Evolutionary conservation across 2,329 filamentous ascomycete genomes (phyloP).

Genomic region (Penicillium sp.): DNA sequence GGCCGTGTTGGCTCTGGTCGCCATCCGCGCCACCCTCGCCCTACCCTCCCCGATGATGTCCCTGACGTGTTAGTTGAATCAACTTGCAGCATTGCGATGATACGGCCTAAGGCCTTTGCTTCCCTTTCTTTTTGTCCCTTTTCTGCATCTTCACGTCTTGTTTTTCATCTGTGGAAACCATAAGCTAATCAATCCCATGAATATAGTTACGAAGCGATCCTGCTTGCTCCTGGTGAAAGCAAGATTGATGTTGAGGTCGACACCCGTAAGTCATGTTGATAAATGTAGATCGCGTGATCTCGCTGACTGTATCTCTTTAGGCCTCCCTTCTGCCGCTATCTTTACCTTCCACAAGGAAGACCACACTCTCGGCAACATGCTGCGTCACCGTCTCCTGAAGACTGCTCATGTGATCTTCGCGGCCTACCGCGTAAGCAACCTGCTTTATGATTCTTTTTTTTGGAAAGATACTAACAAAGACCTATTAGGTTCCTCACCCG

Average conservation of each 20-base stretch:
- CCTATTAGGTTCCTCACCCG: slow-evolving; percentile 43
- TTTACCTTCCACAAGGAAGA: slow-evolving; percentile 97
- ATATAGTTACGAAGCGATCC: slow-evolving; percentile 84
- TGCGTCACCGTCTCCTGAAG: slow-evolving; percentile 80
- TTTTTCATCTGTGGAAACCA: not conserved
- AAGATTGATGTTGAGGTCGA: slow-evolving; percentile 88
- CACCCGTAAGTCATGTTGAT: slow-evolving; percentile 65
- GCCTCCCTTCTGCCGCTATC: slow-evolving; percentile 90
- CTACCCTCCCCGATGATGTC: slow-evolving; percentile 10
- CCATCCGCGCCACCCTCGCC: not conserved
- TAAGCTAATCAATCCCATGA: slow-evolving; percentile 3
- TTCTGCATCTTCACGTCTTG: not conserved
- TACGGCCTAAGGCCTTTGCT: not conserved
- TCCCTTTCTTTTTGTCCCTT: not conserved
- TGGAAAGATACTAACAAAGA: not conserved
- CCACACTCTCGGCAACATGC: slow-evolving; percentile 88
- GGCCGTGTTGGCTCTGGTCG: slow-evolving; percentile 5
- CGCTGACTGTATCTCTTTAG: slow-evolving; percentile 45
- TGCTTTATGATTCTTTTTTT: not conserved
- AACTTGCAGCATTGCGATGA: not conserved
- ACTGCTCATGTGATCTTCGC: slow-evolving; percentile 83
- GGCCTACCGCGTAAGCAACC: slow-evolving; percentile 72
- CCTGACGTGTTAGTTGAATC: slow-evolving; percentile 20
- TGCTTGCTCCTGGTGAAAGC: slow-evolving; percentile 83
- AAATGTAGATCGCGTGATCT: not conserved